Evolutionary conservation across 768 basidiomycete species (phyloP), one percentile per base, ranked within the genome.

Genomic region (Pleurotus salmoneostramineus): DNA sequence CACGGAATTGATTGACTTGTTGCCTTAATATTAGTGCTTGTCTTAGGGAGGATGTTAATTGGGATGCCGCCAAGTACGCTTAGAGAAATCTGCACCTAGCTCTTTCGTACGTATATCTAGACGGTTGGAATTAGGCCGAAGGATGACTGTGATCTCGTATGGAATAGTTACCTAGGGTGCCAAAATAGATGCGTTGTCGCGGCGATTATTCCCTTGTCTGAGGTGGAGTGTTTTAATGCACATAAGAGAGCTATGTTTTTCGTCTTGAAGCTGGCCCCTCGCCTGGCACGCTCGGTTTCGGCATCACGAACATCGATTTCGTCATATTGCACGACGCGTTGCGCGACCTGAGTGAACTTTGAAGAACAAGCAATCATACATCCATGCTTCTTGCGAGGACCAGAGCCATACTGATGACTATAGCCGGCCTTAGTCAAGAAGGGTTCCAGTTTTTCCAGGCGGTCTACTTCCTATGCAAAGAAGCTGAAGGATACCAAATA

Each of bases 161-260:
- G 12, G 55, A 4, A 17, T 7, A 74, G 82, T 58, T 71, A 93
- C 86, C 80, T 82, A 4, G 94, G 94, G 71, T 96, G 94, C 95
- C 95, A 98, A 70, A 97, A 98, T 21, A 96, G 75, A 74, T 98
- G 95, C 0, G 95, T 95, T 0, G 95, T 97, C 2, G 85, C 92
- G 11, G 95, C 73, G 42, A 96, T 73, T 35, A 93, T 69, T 3
- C 94, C 92, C 40, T 75, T 71, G 5, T 66, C 58, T 31, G 72
- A 64, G 6, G 69, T 71, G 5, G 72, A 68, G 46, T 72, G 73
- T 62, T 77, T 74, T 54, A 98, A 72, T 0, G 88, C 88, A 15
- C 91, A 80, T 32, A 98, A 69, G 50, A 83, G 80, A 2, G 82
- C 93, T 50, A 97, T 87, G 67, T 97, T 98, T 69, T 76, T 89